Evolutionary conservation across 805 yeast genomes (phyloP).

Genomic region (Pichia heedii): DNA sequence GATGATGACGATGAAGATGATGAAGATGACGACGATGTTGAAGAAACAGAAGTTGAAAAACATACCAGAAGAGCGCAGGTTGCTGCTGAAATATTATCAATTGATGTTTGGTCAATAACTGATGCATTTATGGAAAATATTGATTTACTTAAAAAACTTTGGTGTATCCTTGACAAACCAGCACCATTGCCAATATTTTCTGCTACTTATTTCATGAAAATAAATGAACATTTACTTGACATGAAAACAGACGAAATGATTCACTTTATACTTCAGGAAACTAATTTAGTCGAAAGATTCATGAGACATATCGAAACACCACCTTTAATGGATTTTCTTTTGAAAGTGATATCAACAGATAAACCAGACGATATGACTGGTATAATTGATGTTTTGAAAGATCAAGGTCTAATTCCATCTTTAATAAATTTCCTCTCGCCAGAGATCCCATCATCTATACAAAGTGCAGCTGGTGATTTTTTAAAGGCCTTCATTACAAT

Average conservation of each 20-base stretch:
- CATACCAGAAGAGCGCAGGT: conserved; percentile 44
- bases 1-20: conserved; percentile 15
- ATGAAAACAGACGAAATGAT: conserved; percentile 77
- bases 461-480: conserved; percentile 93
- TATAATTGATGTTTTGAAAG: conserved; percentile 63
- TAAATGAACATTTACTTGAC: conserved; percentile 81
- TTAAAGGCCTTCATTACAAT: conserved; percentile 88
- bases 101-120: conserved; percentile 91
- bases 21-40: conserved; percentile 25
- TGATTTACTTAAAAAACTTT: conserved; percentile 55
- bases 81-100: conserved; percentile 82
- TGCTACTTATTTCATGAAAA: conserved; percentile 85
- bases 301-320: conserved; percentile 86
- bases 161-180: conserved; percentile 69
- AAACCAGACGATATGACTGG: conserved; percentile 87
- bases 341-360: conserved; percentile 87
- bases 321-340: conserved; percentile 83
- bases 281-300: conserved; percentile 67
- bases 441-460: conserved; percentile 57
- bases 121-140: conserved; percentile 78
- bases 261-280: conserved; percentile 61
- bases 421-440: conserved; percentile 67
- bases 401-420: conserved; percentile 64
- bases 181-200: conserved; percentile 63
- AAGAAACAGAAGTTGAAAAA: conserved; percentile 27